Evolutionary conservation across 306 rosid species (phyloP), one percentile per base, ranked within the genome.

Genomic region (Acacia acuminata): DNA sequence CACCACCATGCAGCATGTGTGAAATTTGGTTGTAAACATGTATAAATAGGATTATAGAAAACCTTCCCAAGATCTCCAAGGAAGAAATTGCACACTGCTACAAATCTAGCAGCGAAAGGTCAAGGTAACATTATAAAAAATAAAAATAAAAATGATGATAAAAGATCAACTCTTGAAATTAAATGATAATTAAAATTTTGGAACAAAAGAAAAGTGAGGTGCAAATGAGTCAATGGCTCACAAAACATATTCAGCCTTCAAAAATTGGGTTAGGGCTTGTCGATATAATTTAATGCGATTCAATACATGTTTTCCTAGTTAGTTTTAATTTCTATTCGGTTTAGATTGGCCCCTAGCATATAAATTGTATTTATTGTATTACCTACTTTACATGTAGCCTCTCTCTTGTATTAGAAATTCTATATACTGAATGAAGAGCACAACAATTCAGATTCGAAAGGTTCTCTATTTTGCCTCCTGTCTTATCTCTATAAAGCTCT

Each of bases 1-100:
- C 70, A 45, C 50, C 70, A 45, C 50, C 17, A n/a, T 13, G 30
- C 42, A 25, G 40, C 43, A 47, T 22, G 40, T 53, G 20, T 73
- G 10, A 70, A 75, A 65, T n/a, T n/a, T 55, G 30, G 65, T 22
- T 12, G 68, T 45, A 10, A 45, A 58, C 9, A n/a, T 42, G 5
- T 12, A 70, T 70, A 68, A 40, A 67, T 36, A 70, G 50, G 34
- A 82, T 63, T 60, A 56, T 79, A 86, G 32, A 71, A 12, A 27
- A 95, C 97, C 98, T 95, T 95, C 98, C 94, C 97, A 95, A 51
- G 97, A 90, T 92, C 87, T 89, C 98, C 98, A 95, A 81, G 98
- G 95, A 93, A 95, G 98, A 84, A 95, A 95, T 77, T 95, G 94
- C 51, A 87, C 94, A 5, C 93, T 89, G 87, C 94, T 92, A 79